These are phyloP conservation scores for Colletotrichum filicis DNA, from an alignment of 2,329 filamentous ascomycete genomes.

Conservation along the genomic window DNA sequence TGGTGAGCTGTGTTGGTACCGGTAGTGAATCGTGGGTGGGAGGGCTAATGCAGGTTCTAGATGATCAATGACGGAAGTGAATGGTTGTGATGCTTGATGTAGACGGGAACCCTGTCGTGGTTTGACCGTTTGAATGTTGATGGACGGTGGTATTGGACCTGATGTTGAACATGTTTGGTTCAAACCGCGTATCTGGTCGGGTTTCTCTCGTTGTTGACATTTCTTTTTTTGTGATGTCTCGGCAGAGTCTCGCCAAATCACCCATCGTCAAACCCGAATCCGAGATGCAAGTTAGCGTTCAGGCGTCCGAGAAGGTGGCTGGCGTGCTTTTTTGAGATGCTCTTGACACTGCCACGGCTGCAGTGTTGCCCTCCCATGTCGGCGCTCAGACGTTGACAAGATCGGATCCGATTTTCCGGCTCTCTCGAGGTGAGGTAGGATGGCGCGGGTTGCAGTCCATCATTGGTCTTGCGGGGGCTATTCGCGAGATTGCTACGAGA, in stretches of 20 bases:
- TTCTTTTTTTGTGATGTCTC: background rate
- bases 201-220: background rate
- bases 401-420: background rate
- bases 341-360: background rate
- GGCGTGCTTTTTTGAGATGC: background rate
- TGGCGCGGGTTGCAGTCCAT: background rate
- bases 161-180: background rate
- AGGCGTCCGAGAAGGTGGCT: background rate
- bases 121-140: background rate
- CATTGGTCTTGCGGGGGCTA: background rate
- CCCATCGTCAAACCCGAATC: too few species aligned
- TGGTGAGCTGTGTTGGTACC: background rate
- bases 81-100: background rate
- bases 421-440: background rate
- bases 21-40: too few species aligned
- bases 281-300: background rate
- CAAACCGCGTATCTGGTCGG: background rate
- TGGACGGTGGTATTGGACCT: background rate
- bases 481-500: background rate
- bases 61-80: background rate
- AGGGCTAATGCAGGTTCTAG: background rate
- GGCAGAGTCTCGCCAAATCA: background rate
- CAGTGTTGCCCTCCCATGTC: background rate
- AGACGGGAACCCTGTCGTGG: background rate
- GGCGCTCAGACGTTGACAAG: background rate